phyloP scores from a whole-genome alignment of 163 green algal species.

The Chlamydomonas reinhardtii region DNA sequence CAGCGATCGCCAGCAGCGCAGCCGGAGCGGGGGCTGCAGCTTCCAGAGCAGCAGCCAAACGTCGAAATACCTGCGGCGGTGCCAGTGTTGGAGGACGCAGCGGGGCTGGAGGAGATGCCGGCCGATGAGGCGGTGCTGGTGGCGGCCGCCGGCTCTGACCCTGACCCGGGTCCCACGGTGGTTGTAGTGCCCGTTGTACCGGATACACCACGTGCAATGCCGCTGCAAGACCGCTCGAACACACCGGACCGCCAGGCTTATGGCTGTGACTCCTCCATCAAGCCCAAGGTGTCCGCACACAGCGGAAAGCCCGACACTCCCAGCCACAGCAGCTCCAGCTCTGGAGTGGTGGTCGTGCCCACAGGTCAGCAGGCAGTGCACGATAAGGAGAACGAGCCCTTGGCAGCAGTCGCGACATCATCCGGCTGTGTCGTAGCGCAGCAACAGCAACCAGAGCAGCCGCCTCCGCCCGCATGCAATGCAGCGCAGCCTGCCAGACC shows the following conservation, averaged over 20 bases:
- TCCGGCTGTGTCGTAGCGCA: neutral
- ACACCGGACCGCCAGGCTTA: neutral
- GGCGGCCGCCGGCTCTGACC: neutral
- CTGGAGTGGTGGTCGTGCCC: no score
- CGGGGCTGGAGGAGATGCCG: constrained; percentile 30
- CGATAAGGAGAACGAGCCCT: neutral
- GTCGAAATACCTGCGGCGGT: neutral
- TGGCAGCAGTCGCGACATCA: neutral
- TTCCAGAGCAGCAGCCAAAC: neutral
- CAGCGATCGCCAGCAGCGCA: neutral
- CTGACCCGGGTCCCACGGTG: neutral
- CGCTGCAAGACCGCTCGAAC: constrained; percentile 27
- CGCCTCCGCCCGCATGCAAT: neutral
- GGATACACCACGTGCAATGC: neutral
- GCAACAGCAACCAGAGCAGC: neutral
- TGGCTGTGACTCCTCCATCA: neutral
- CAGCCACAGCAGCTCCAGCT: no score
- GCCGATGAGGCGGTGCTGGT: no score
- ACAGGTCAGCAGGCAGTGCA: neutral
- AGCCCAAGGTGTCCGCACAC: no score
- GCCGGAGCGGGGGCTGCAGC: no score
- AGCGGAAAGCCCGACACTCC: neutral
- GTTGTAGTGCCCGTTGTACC: neutral
- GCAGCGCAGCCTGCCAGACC: neutral
- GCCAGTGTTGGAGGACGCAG: neutral